Conservation (phyloP, 108 stramenopile genomes). For the Pseudonitzschia delicatissima region DNA sequence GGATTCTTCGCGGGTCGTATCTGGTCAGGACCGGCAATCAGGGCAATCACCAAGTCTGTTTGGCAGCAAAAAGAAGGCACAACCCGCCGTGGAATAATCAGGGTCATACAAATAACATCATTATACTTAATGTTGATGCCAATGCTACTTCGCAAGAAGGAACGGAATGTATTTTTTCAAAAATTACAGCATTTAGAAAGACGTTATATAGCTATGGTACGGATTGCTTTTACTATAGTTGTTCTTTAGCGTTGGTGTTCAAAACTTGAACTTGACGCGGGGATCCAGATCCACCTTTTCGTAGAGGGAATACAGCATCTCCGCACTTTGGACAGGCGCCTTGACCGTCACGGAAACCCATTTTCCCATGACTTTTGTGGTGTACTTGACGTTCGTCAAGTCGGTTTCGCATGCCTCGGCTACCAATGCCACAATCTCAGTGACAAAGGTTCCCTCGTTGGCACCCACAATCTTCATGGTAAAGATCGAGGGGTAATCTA, state of each 20-base stretch:
- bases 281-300: slow-evolving; percentile 78
- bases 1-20: slow-evolving; percentile 71
- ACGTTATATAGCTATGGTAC: too few relatives aligned
- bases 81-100: not conserved
- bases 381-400: slow-evolving; percentile 29
- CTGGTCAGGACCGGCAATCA: slow-evolving; percentile 32
- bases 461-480: slow-evolving; percentile 87
- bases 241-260: slow-evolving; percentile 20
- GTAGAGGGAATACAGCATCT: slow-evolving; percentile 84
- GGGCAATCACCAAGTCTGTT: not conserved
- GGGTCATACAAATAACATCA: not conserved
- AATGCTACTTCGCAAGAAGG: too few relatives aligned
- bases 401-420: slow-evolving; percentile 74
- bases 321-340: slow-evolving; percentile 76
- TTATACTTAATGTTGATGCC: too few relatives aligned
- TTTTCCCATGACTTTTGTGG: slow-evolving; percentile 66
- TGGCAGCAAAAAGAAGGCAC: not conserved
- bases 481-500: slow-evolving; percentile 85
- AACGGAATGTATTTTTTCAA: not conserved
- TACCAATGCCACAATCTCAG: slow-evolving; percentile 73
- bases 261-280: slow-evolving; percentile 90
- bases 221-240: not conserved
- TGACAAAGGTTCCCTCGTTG: slow-evolving; percentile 66
- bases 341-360: slow-evolving; percentile 85
- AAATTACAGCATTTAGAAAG: not conserved